Percentiles rank a stretch among this genome's conserved stretches.
Evolutionary conservation across 768 basidiomycete genomes (phyloP).

Genomic region (Auricularia heimuer): DNA sequence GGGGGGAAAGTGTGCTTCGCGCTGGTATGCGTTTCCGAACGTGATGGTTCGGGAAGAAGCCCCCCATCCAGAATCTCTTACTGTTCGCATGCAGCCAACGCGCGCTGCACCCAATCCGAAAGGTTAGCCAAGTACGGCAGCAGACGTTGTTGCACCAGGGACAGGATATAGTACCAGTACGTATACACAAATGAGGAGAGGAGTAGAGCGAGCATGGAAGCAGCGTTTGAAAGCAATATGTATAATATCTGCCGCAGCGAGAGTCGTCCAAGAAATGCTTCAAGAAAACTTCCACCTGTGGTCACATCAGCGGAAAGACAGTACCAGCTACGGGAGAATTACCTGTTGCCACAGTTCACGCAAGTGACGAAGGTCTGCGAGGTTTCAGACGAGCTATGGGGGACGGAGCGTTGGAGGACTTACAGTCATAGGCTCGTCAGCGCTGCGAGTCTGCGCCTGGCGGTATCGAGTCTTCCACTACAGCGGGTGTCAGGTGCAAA

Average conservation of each 20-base stretch:
- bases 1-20: too few relatives aligned
- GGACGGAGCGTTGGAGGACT: slow-evolving; percentile 19
- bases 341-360: slow-evolving; percentile 57
- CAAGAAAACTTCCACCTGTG: slow-evolving; percentile 57
- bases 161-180: too few relatives aligned
- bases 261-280: slow-evolving; percentile 7
- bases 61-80: too few relatives aligned
- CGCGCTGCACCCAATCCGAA: too few relatives aligned
- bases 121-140: too few relatives aligned
- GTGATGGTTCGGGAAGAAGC: too few relatives aligned
- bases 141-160: too few relatives aligned
- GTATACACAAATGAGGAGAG: too few relatives aligned
- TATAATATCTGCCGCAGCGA: not conserved
- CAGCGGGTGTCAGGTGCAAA: slow-evolving; percentile 1
- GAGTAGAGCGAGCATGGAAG: too few relatives aligned
- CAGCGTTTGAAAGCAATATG: not conserved
- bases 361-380: slow-evolving; percentile 81
- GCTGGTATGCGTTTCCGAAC: too few relatives aligned
- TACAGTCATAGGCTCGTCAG: slow-evolving; percentile 98
- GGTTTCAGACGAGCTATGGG: slow-evolving; percentile 7
- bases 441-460: slow-evolving; percentile 94
- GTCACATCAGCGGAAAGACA: slow-evolving; percentile 2
- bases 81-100: too few relatives aligned
- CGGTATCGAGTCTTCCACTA: slow-evolving; percentile 84
- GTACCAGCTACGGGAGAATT: not conserved